phyloP scores from a whole-genome alignment of 768 basidiomycete genomes.

The Mycena sanguinolenta region DNA sequence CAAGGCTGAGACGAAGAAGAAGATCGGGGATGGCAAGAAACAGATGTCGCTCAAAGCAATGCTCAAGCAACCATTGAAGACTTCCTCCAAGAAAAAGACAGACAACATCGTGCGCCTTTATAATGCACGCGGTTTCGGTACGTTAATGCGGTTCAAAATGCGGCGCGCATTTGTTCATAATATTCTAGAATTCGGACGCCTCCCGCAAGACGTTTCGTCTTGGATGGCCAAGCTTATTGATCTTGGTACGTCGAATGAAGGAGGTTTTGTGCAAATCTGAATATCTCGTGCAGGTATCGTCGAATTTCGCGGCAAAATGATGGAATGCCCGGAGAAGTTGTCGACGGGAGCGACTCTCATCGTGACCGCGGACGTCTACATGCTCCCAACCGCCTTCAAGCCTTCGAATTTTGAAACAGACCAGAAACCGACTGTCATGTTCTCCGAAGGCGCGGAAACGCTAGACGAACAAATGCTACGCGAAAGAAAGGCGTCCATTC shows the following conservation, averaged over 20 bases:
- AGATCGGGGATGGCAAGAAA: conserved; percentile 62
- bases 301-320: conserved; percentile 77
- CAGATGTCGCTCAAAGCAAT: conserved; percentile 77
- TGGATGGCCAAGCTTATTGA: conserved; percentile 86
- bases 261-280: neutral
- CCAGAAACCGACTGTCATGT: conserved; percentile 54
- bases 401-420: conserved; percentile 54
- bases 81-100: conserved; percentile 60
- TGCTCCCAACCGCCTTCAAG: conserved; percentile 78
- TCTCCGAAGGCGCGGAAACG: conserved; percentile 87
- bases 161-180: conserved; percentile 6
- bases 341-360: conserved; percentile 84
- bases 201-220: conserved; percentile 75
- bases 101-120: conserved; percentile 78
- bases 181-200: conserved; percentile 77
- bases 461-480: conserved; percentile 82
- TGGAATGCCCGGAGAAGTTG: conserved; percentile 81
- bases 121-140: conserved; percentile 77
- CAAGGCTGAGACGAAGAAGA: conserved; percentile 49
- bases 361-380: conserved; percentile 79
- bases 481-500: conserved; percentile 82
- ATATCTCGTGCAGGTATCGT: conserved; percentile 62
- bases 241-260: conserved; percentile 58
- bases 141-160: conserved; percentile 25
- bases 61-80: conserved; percentile 69